Base-by-base conservation (phyloP, 2,329 filamentous ascomycete genomes). In the Scedosporium boydii region DNA sequence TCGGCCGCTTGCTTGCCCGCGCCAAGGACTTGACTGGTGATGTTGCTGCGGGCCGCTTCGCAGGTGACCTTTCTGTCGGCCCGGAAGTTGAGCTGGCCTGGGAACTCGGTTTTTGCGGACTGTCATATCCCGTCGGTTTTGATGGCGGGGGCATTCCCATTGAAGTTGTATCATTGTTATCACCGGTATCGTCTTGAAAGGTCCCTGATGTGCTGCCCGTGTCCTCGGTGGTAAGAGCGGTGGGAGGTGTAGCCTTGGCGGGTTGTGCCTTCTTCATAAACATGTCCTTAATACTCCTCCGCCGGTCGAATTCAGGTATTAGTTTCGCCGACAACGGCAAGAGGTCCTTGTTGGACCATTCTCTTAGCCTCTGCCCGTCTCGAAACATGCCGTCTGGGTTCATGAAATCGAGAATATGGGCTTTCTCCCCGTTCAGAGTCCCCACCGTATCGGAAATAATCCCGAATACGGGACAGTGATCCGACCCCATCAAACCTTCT, bases 381-480 rank as follows among this genome's bases (percentile, higher is more conserved):
- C 81, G 73, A 71, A 96, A 96, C 72, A 89, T 83, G 7, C 86
- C 89, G 1, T 79, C 70, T 0, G 90, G 88, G 67, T 95, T 97
- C 82, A 97, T 84, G 59, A 95, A 73, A 69, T 97, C 91, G 29
- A 80, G 73, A 2, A 91, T 77, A 67, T 86, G 72, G 2, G 82
- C 71, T 56, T 83, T 73, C 55, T 77, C 69, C 0, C 77, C 81
- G 14, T 80, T 73, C 5, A 82, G 67, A 38, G 10, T 38, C 0
- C 70, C 69, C 1, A 96, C 83, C 2, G 70, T 77, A 42, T 93
- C 85, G 18, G 87, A 85, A 26, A 96, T 78, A 2, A 83, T 81
- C 0, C 87, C 91, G 72, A 89, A 98, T 1, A 98, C 93, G 0
- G 95, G 95, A 69, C 95, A 99, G 73, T 99, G 95, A 70, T 99